Conservation (phyloP, 495 filamentous ascomycete species). For the Aspergillus avenaceus region DNA sequence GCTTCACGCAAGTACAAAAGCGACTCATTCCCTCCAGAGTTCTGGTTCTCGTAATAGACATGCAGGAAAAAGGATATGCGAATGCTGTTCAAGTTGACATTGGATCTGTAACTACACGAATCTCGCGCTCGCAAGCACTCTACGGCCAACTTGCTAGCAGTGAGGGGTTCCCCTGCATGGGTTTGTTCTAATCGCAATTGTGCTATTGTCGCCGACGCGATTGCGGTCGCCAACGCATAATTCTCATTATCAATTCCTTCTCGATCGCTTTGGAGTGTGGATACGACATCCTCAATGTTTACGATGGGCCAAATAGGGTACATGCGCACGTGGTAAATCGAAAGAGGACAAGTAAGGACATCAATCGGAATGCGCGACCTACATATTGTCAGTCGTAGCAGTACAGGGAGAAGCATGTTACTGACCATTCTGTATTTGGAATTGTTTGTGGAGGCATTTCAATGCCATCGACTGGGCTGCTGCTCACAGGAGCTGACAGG, state of each 20-base stretch:
- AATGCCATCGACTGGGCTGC: too few relatives aligned
- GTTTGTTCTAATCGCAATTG: slow-evolving; percentile 35
- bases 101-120: slow-evolving; percentile 12
- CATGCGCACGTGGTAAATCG: slow-evolving; percentile 42
- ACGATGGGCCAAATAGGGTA: slow-evolving; percentile 49
- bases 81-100: slow-evolving; percentile 18
- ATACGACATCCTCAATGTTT: slow-evolving; percentile 34
- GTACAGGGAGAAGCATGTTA: neutral
- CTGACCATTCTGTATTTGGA: neutral
- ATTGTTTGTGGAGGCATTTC: neutral
- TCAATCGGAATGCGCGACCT: slow-evolving; percentile 21
- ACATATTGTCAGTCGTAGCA: neutral
- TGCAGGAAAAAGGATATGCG: slow-evolving; percentile 44
- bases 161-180: slow-evolving; percentile 17
- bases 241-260: slow-evolving; percentile 31
- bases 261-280: slow-evolving; percentile 22
- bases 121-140: slow-evolving; percentile 14
- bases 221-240: slow-evolving; percentile 35
- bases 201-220: slow-evolving; percentile 42
- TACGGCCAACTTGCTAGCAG: slow-evolving; percentile 12
- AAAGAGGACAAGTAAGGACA: slow-evolving; percentile 14
- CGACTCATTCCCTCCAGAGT: slow-evolving; percentile 35
- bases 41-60: slow-evolving; percentile 41
- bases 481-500: too few relatives aligned
- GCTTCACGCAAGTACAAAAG: slow-evolving; percentile 40